Evolutionary conservation across 129 eudicot species (phyloP).

Genomic region (Ambrosia trifida): DNA sequence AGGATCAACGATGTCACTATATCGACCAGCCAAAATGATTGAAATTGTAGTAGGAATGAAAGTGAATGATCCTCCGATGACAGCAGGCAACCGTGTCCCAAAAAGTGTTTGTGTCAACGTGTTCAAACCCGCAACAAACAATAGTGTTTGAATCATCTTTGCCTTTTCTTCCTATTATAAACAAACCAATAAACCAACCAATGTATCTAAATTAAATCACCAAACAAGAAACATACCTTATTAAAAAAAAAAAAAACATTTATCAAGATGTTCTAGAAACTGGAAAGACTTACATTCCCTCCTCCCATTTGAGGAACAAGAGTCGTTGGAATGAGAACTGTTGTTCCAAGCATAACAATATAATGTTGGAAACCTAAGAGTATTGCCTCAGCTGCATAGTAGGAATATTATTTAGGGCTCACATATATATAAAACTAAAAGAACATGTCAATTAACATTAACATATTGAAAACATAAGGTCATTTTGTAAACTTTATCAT

Average conservation of each 20-base stretch:
- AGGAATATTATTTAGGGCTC: slow-evolving; percentile 21
- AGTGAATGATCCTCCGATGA: slow-evolving; percentile 85
- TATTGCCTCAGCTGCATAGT: slow-evolving; percentile 90
- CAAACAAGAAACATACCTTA: background rate
- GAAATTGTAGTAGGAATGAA: slow-evolving; percentile 84
- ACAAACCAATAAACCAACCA: background rate
- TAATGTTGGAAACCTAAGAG: slow-evolving; percentile 93
- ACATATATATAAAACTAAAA: background rate
- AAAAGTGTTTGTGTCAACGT: slow-evolving; percentile 71
- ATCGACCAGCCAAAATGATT: slow-evolving; percentile 79
- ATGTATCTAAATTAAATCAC: background rate
- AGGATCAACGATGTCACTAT: slow-evolving; percentile 63
- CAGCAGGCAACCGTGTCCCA: slow-evolving; percentile 90
- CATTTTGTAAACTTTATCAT: background rate
- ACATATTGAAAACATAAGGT: background rate
- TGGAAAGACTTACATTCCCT: slow-evolving; percentile 61
- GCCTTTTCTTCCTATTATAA: slow-evolving; percentile 74
- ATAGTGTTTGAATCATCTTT: slow-evolving; percentile 84
- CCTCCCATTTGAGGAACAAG: slow-evolving; percentile 98
- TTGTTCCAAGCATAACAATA: slow-evolving; percentile 96
- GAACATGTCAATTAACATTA: slow-evolving; percentile 4
- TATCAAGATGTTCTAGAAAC: background rate
- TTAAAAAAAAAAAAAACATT: background rate
- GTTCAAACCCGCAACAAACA: slow-evolving; percentile 90
- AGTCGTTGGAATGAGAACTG: slow-evolving; percentile 83